Evolutionary conservation across 306 rosid genomes (phyloP), one percentile per base, ranked within the genome.

Genomic region (Pyrus communis): DNA sequence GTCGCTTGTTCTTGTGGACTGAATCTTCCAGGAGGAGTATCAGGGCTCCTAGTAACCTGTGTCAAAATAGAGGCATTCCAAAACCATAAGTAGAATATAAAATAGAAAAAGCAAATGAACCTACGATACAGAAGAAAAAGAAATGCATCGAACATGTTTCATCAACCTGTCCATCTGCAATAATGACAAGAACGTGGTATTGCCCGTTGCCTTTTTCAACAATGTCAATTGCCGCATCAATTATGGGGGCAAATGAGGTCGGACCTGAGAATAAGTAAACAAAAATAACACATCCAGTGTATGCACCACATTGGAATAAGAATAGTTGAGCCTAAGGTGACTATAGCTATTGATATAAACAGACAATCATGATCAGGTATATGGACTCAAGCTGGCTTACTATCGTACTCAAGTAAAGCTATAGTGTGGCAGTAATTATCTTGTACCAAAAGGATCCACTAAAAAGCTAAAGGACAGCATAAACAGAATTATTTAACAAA

Each of bases 111-210:
- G 30, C 59, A 45, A 85, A 58, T 6, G 68, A 46, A 35, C 65
- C 43, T 64, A 4, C 76, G 19, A 40, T 30, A 22, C 54, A 57
- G 65, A 69, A 45, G 65, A 58, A 69, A 62, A 75, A 63, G 66
- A 13, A 28, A 49, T 55, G 57, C 25, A 28, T 35, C 38, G 70
- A 54, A 77, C 51, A 74, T 52, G 75, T 38, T 57, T 68, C 79
- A 86, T 6, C 78, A 82, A 95, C 98, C 99, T 95, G 99, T 77
- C 99, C 99, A 38, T 95, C 99, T 25, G 99, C 99, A 83, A 95
- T 82, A 55, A 95, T 92, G 89, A 95, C 96, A 74, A 95, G 99
- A 80, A 95, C 93, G 65, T 95, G 99, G 84, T 95, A 95, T 87
- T 92, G 99, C 76, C 87, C 87, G 61, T 90, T 89, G 90, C 69